Evolutionary conservation across 805 yeast species (phyloP), one percentile per base, ranked within the genome.

Genomic region (Ogataea pini): DNA sequence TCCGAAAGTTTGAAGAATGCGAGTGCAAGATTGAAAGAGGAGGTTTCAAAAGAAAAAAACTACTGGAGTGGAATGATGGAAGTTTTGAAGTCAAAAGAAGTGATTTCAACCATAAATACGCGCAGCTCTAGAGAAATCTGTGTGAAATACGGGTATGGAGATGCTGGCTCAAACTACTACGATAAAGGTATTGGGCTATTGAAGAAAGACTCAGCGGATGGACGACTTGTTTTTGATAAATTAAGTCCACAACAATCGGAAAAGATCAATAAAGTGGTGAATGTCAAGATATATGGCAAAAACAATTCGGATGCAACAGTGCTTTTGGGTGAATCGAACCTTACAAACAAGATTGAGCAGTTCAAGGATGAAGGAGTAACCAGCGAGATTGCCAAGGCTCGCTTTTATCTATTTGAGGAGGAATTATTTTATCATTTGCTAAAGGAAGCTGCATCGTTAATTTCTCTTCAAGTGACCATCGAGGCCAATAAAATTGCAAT

Each of bases 111-210:
- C 56, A 74, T 84, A 20, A 75, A 82, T 46, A 83, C 79, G 47
- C 82, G 81, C 7, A 73, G 45, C 7, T 78, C 80, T 8, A 70
- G 70, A 48, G 70, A 75, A 2, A 75, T 91, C 36, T 95, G 92
- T 3, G 85, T 92, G 31, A 89, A 87, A 58, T 94, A 86, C 61
- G 98, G 98, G 0, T 92, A 80, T 69, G 91, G 86, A 14, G 97
- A 91, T 65, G 82, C 96, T 0, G 99, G 98, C 0, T 87, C 96
- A 1, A 78, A 73, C 17, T 89, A 80, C 59, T 68, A 67, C 47
- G 91, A 88, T 57, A 76, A 78, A 54, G 97, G 97, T 2, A 68
- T 85, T 36, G 97, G 96, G 0, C 65, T 86, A 0, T 68, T 90
- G 52, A 77, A 80, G 41, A 80, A 83, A 47, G 68, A 77, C 27